These are phyloP conservation scores for Solanum ahanhuiri DNA, from an alignment of 257 asterid species.

Conservation along the genomic window DNA sequence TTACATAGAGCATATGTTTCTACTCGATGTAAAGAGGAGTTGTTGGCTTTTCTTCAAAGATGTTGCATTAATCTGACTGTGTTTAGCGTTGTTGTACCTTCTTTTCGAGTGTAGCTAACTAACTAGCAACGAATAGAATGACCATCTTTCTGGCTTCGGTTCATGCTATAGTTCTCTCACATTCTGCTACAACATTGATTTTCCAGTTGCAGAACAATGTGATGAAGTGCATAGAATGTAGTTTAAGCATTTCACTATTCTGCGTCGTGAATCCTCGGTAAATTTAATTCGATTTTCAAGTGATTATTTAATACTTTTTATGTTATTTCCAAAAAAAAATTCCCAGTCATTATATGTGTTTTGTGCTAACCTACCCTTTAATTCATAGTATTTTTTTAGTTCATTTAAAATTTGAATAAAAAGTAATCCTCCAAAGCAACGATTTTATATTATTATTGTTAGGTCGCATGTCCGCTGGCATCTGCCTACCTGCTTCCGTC, in stretches of 20 bases:
- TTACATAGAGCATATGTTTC: background rate
- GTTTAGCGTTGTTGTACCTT: background rate
- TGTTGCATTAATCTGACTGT: background rate
- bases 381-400: background rate
- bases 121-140: background rate
- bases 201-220: background rate
- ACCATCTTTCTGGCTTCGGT: background rate
- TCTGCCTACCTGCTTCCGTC: too few species aligned
- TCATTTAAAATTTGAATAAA: background rate
- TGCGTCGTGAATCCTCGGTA: background rate
- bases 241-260: background rate
- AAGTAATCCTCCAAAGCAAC: background rate
- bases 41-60: background rate
- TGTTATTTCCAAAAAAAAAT: background rate
- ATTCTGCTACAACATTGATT: background rate
- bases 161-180: background rate
- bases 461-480: too few species aligned
- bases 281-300: background rate
- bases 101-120: background rate
- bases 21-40: background rate
- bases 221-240: background rate
- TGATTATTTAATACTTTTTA: background rate
- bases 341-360: background rate
- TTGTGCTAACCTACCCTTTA: background rate
- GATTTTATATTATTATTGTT: background rate